Evolutionary conservation across 139 green algal genomes (phyloP).

Genomic region (Trebouxia sp.): DNA sequence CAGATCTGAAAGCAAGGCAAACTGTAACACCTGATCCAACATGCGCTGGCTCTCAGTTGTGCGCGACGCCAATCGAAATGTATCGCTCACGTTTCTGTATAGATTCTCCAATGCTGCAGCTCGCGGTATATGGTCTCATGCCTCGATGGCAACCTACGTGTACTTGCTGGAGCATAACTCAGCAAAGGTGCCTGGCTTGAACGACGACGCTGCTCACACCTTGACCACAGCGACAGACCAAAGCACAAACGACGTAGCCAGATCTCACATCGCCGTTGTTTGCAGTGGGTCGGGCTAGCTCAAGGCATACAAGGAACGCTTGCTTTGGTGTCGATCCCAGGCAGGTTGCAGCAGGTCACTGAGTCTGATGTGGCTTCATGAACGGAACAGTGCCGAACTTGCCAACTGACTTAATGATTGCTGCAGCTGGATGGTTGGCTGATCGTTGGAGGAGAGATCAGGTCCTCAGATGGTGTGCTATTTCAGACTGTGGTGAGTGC

Average conservation of each 20-base stretch:
- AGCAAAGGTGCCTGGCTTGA: background rate
- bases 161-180: background rate
- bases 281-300: background rate
- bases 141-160: background rate
- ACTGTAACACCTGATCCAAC: too few species aligned
- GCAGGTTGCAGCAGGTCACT: background rate
- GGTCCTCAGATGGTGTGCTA: background rate
- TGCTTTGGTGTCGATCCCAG: background rate
- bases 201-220: background rate
- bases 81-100: background rate
- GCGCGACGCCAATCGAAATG: background rate
- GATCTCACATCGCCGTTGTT: too few species aligned
- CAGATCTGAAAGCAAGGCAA: too few species aligned
- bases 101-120: background rate
- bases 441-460: background rate
- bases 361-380: background rate
- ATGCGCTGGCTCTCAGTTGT: too few species aligned
- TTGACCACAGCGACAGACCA: background rate
- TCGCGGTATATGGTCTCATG: background rate
- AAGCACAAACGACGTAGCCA: background rate
- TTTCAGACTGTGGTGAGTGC: background rate
- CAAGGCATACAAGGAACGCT: slow-evolving; percentile 3
- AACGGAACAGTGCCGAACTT: background rate
- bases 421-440: background rate
- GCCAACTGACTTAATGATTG: too few species aligned